Conservation (phyloP, 441 rosid genomes). For the Mallotus repandus region DNA sequence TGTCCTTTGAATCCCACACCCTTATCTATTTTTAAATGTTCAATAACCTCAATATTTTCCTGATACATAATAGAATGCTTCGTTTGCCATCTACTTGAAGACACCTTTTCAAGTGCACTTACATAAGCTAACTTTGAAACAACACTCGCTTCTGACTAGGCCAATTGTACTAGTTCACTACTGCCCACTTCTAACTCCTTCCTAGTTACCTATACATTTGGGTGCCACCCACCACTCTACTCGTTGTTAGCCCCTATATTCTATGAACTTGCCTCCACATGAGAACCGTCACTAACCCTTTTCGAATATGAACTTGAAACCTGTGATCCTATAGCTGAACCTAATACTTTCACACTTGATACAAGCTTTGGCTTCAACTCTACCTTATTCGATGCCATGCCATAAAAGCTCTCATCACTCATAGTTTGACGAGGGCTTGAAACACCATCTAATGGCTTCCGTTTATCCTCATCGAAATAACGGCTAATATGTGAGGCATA, state of each 20-base stretch:
- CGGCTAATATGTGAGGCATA: slow-evolving; percentile 56
- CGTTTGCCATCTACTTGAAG: slow-evolving; percentile 80
- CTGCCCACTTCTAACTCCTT: slow-evolving; percentile 44
- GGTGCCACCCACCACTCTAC: slow-evolving; percentile 37
- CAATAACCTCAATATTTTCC: slow-evolving; percentile 49
- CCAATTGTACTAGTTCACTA: slow-evolving; percentile 45
- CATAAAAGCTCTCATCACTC: slow-evolving; percentile 55
- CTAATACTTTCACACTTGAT: slow-evolving; percentile 37
- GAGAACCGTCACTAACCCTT: slow-evolving; percentile 38
- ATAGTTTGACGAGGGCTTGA: slow-evolving; percentile 54
- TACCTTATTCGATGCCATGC: slow-evolving; percentile 29
- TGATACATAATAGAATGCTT: slow-evolving; percentile 43
- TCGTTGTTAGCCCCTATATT: slow-evolving; percentile 35
- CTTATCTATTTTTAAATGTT: slow-evolving; percentile 41
- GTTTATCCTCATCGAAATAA: slow-evolving; percentile 79
- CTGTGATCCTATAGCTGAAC: slow-evolving; percentile 23
- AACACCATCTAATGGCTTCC: slow-evolving; percentile 74
- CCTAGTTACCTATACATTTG: slow-evolving; percentile 61
- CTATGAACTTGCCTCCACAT: slow-evolving; percentile 25
- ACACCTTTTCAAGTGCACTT: slow-evolving; percentile 71
- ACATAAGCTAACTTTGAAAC: slow-evolving; percentile 63
- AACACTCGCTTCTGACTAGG: slow-evolving; percentile 45
- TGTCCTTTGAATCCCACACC: slow-evolving; percentile 28
- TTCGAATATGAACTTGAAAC: slow-evolving; percentile 36
- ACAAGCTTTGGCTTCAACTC: slow-evolving; percentile 50